Conservation (phyloP, 371 early-diverging fungal genomes). For the Syncephalis plumigaleata region DNA sequence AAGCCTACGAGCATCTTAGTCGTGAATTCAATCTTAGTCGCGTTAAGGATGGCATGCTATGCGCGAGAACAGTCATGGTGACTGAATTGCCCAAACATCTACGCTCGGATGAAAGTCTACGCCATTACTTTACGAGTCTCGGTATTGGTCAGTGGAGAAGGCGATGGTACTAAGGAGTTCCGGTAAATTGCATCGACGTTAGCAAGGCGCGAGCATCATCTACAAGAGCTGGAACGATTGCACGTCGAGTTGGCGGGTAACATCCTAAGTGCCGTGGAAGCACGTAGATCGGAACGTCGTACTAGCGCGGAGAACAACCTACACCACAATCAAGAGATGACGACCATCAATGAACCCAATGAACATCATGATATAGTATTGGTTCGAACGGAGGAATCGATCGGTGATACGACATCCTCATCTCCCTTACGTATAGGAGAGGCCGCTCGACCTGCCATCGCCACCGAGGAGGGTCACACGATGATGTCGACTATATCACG, state of each 20-base stretch:
- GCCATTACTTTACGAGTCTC: constrained; percentile 14
- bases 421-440: not conserved
- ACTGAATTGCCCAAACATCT: constrained; percentile 17
- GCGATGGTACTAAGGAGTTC: constrained; percentile 12
- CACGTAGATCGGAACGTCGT: too few relatives aligned
- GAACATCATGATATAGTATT: not conserved
- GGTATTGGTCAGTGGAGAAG: constrained; percentile 19
- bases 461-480: constrained; percentile 5
- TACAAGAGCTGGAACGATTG: constrained; percentile 14
- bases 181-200: constrained; percentile 12
- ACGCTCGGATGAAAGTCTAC: constrained; percentile 15
- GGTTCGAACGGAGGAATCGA: constrained; percentile 8
- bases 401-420: constrained; percentile 2
- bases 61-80: constrained; percentile 16
- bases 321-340: too few relatives aligned
- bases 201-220: constrained; percentile 14
- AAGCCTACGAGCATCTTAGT: constrained; percentile 20
- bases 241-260: constrained; percentile 15
- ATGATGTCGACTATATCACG: constrained; percentile 11
- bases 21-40: constrained; percentile 10
- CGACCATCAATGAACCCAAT: too few relatives aligned
- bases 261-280: constrained; percentile 11
- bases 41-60: constrained; percentile 6
- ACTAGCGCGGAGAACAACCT: too few relatives aligned
- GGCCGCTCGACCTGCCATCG: not conserved